phyloP scores from a whole-genome alignment of 805 yeast species.

The Candida sphagnicola region DNA sequence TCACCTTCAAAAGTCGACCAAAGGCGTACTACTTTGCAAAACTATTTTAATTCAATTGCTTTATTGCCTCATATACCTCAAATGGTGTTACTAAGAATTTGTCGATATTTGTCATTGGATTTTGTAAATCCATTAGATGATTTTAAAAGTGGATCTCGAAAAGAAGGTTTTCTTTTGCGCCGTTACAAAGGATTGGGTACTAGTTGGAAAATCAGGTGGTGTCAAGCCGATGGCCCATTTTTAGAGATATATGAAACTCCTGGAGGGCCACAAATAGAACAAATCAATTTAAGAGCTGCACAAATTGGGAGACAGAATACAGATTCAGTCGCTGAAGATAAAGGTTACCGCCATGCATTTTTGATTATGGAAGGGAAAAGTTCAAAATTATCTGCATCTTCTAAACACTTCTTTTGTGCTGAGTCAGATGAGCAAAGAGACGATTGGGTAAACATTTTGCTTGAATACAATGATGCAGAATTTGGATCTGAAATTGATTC shows the following conservation, averaged over 20 bases:
- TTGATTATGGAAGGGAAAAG: conserved; percentile 45
- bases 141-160: conserved; percentile 48
- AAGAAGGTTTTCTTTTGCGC: conserved; percentile 64
- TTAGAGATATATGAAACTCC: conserved; percentile 56
- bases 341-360: conserved; percentile 59
- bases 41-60: conserved; percentile 56
- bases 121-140: conserved; percentile 58
- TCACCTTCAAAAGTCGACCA: conserved; percentile 64
- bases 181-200: conserved; percentile 60
- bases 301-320: conserved; percentile 52
- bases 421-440: conserved; percentile 77
- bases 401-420: conserved; percentile 66
- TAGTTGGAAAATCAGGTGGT: conserved; percentile 68
- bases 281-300: conserved; percentile 45
- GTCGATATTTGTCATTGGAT: conserved; percentile 65
- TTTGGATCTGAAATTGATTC: not conserved
- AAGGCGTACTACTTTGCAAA: conserved; percentile 52
- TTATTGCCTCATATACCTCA: conserved; percentile 56
- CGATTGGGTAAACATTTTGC: conserved; percentile 54
- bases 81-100: conserved; percentile 47
- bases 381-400: conserved; percentile 26
- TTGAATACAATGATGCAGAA: conserved; percentile 25
- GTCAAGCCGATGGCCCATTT: conserved; percentile 57
- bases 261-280: conserved; percentile 52
- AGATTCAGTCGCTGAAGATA: conserved; percentile 39